Base-by-base conservation (phyloP, 2,329 filamentous ascomycete genomes). In the Beauveria sp. region DNA sequence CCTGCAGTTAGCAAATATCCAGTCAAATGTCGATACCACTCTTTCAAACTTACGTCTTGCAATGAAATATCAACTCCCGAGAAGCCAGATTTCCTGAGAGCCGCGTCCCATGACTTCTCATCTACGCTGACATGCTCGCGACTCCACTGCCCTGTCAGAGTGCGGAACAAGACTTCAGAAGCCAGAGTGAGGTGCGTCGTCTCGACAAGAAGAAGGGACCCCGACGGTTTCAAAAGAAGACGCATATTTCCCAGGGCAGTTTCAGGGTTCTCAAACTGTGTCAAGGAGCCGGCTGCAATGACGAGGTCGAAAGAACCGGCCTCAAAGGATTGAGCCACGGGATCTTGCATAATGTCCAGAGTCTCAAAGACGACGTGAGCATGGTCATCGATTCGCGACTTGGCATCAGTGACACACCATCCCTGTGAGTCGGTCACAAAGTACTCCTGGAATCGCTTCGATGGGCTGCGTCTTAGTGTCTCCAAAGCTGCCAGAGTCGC, bases 351-450 rank as follows among this genome's bases (percentile, higher is more conserved):
- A 16, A 64, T 52, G 40, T 68, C 65, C 2, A 72, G 63, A 31
- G 67, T 64, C 51, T 69, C 70, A 54, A 54, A 65, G 28, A 24
- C 49, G 14, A 66, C 50, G 22, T 28, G 2, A 7, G 10, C 20
- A 22, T 52, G 20, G 16, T 6, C 18, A 14, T 20, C n/a, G 3
- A 52, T 34, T 8, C 16, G 20, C 20, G 16, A 10, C 8, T 52
- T 52, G 18, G 50, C 50, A 34, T 20, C 50, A 12, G 74, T 70
- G 38, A 79, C 75, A 64, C 75, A 75, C 2, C 69, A 71, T 3
- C 70, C 54, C 1, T 73, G 73, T 5, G 77, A 72, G 52, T 80
- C 77, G 0, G 78, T 79, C 65, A 72, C 79, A n/a, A 28, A 20
- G 48, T 56, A 56, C 5, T 50, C 26, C 1, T 71, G 74, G 62